Evolutionary conservation across 768 basidiomycete genomes (phyloP).

Genomic region (Trametes villosa): DNA sequence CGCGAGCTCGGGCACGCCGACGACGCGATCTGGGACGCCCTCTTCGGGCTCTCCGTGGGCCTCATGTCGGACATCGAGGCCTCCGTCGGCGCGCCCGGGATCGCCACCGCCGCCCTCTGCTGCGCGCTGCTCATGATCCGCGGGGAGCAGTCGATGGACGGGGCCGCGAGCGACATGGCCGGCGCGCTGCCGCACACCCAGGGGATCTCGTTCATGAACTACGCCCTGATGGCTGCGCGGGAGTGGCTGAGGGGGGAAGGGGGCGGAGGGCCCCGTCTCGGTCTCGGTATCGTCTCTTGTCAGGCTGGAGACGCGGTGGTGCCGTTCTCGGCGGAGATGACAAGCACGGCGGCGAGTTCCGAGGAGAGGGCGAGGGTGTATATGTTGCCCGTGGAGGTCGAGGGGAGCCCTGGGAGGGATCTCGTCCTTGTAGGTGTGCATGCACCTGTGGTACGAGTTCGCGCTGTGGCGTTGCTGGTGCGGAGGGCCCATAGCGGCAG

Average conservation of each 20-base stretch:
- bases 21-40: neutral
- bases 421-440: neutral
- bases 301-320: neutral
- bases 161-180: neutral
- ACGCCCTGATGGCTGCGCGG: neutral
- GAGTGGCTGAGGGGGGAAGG: too few relatives aligned
- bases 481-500: neutral
- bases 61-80: neutral
- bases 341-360: neutral
- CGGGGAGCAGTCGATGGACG: neutral
- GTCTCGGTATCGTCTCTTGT: neutral
- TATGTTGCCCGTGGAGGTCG: too few relatives aligned
- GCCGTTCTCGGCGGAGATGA: neutral
- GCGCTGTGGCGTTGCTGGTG: neutral
- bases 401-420: neutral
- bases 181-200: neutral
- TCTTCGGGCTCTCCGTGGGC: neutral
- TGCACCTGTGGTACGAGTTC: neutral
- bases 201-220: neutral
- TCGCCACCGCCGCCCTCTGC: neutral
- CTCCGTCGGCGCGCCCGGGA: neutral
- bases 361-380: neutral
- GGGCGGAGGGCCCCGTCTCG: neutral
- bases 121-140: neutral
- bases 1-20: neutral